Evolutionary conservation across 2,329 filamentous ascomycete species (phyloP).

Genomic region (Colletotrichum falcatum): DNA sequence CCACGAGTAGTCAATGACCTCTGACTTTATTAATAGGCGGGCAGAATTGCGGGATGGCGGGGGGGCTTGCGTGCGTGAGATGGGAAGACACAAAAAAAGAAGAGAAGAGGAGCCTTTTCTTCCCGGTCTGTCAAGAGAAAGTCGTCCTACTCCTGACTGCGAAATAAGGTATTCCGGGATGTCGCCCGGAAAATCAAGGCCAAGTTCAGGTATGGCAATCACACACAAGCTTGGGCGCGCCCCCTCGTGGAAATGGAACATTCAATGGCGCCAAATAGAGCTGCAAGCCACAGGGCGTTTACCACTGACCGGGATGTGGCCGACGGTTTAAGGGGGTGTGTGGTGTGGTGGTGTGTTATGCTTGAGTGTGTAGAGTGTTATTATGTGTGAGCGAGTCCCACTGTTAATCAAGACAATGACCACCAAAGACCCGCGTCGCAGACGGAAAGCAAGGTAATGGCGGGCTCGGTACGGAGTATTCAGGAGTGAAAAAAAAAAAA

Average conservation of each 20-base stretch:
- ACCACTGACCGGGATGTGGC: conserved; percentile 18
- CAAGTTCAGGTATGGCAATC: conserved; percentile 23
- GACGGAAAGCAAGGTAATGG: conserved; percentile 14
- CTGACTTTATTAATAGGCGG: conserved; percentile 25
- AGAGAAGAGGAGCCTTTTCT: background rate
- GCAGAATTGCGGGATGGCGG: background rate
- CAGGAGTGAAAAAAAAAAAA: conserved; percentile 13
- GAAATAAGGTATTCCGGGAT: conserved; percentile 13
- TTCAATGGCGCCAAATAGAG: conserved; percentile 26
- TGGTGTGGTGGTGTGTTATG: background rate
- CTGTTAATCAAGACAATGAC: conserved; percentile 33
- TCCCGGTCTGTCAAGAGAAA: background rate
- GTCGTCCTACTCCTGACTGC: background rate
- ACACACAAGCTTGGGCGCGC: conserved; percentile 29
- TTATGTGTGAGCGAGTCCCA: conserved; percentile 15
- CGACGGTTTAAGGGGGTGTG: background rate
- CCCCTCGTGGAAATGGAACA: conserved; percentile 31
- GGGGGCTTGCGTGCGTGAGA: background rate
- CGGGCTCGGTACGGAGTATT: conserved; percentile 16
- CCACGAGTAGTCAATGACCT: background rate
- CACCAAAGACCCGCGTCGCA: conserved; percentile 9
- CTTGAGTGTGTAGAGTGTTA: background rate
- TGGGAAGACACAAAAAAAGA: background rate
- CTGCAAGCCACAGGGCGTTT: conserved; percentile 36
- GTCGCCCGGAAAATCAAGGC: background rate